phyloP scores from a whole-genome alignment of 1,284 basidiomycete genomes.

The Cryptococcus jaspeensis region DNA sequence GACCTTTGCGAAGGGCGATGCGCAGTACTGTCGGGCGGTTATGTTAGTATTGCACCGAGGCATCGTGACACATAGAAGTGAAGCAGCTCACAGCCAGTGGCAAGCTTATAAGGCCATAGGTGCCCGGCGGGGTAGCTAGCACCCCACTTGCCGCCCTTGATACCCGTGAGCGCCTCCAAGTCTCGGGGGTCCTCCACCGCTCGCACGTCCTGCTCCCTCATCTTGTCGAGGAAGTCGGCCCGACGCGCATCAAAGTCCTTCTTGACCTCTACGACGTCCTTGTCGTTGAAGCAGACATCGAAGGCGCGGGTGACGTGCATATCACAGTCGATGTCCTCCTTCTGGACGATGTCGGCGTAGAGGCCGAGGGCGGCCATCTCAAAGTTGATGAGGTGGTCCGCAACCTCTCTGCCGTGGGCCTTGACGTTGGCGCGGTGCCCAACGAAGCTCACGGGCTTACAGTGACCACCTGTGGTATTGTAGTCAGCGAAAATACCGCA shows the following conservation, averaged over 20 bases:
- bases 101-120: slow-evolving; percentile 37
- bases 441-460: slow-evolving; percentile 38
- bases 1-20: slow-evolving; percentile 16
- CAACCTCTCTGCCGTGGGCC: slow-evolving; percentile 31
- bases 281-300: slow-evolving; percentile 32
- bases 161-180: slow-evolving; percentile 21
- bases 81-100: slow-evolving; percentile 22
- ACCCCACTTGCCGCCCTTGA: slow-evolving; percentile 23
- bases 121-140: slow-evolving; percentile 33
- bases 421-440: slow-evolving; percentile 31
- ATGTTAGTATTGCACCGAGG: no score
- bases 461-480: slow-evolving; percentile 32
- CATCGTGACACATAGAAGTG: neutral
- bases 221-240: slow-evolving; percentile 11
- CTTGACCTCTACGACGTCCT: slow-evolving; percentile 15
- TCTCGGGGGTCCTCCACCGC: slow-evolving; percentile 15
- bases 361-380: slow-evolving; percentile 24
- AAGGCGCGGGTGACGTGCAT: slow-evolving; percentile 35
- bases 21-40: slow-evolving; percentile 25
- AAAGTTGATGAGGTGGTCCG: slow-evolving; percentile 26
- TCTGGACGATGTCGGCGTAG: slow-evolving; percentile 22
- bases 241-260: slow-evolving; percentile 19
- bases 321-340: slow-evolving; percentile 38
- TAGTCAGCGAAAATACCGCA: neutral
- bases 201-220: slow-evolving; percentile 16